Evolutionary conservation across 345 rosid genomes (phyloP).

Genomic region (Dimocarpus longan): DNA sequence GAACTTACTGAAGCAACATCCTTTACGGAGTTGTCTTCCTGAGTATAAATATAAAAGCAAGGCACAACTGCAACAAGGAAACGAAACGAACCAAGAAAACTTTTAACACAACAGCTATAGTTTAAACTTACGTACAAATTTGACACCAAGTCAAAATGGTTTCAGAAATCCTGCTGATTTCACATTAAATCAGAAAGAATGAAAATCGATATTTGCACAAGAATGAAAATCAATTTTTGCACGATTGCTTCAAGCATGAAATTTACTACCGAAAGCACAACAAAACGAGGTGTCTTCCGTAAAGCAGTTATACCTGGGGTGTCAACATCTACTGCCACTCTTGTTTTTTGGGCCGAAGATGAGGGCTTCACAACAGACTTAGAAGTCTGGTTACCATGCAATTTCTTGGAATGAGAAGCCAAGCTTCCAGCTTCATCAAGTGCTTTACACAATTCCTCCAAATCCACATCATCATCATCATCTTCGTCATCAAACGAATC

Average conservation of each 20-base stretch:
- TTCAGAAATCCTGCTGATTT: background rate
- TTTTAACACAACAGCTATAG: background rate
- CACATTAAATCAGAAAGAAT: background rate
- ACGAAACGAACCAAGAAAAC: constrained; percentile 9
- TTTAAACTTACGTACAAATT: background rate
- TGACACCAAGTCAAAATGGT: background rate
- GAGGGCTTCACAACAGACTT: constrained; percentile 33
- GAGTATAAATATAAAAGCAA: constrained; percentile 78
- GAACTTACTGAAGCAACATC: constrained; percentile 42
- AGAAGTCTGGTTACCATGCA: constrained; percentile 24
- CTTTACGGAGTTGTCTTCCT: constrained; percentile 46
- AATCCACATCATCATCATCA: constrained; percentile 69
- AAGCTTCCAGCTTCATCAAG: constrained; percentile 54
- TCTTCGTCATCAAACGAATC: constrained; percentile 43
- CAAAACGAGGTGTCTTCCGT: constrained; percentile 1
- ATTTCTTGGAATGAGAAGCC: constrained; percentile 54
- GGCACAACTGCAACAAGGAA: constrained; percentile 60
- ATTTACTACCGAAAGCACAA: background rate
- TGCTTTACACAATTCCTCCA: constrained; percentile 66
- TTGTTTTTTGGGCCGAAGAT: constrained; percentile 26
- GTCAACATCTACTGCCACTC: constrained; percentile 30
- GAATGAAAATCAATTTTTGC: background rate
- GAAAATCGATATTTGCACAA: background rate
- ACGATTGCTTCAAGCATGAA: background rate
- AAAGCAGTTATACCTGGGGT: constrained; percentile 38